Base-by-base conservation (phyloP, 2,329 filamentous ascomycete species). In the Aspergillus pseudoglaucus region DNA sequence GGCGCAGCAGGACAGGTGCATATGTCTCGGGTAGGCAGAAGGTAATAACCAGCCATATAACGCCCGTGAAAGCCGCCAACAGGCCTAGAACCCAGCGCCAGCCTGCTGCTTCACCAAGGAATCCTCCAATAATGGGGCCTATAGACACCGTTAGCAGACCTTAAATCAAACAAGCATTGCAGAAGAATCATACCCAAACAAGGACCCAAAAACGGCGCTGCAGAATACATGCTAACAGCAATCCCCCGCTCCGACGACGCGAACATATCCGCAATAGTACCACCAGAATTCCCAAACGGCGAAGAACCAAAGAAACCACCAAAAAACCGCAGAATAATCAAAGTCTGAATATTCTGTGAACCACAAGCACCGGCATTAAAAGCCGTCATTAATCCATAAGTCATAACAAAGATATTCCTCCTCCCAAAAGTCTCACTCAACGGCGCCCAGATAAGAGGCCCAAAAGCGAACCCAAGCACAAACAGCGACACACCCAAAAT, bases 71-170 rank as follows among this genome's bases (percentile, higher is more conserved):
- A 46, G 80, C 78, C 33, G 79, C 75, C 55, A 81, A 75, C 42
- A 85, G 65, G 1, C 80, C 81, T 59, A 79, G 71, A 9, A 87
- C 78, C 84, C 84, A 87, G 55, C 82, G 72, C 84, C 84, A 87
- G 8, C 82, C 83, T 15, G 76, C 76, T 2, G 73, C 71, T 54
- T 81, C 72, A 5, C 79, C 79, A 1, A 86, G 69, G 61, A 87
- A 88, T 1, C 83, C 83, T 47, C 81, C 81, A 12, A 79, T 76
- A 39, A 87, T 80, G 3, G 85, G 84, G 0, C 84, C 40, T n/a
- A n/a, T n/a, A n/a, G n/a, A n/a, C n/a, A n/a, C n/a, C n/a, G n/a
- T n/a, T n/a, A n/a, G n/a, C n/a, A n/a, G n/a, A n/a, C n/a, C n/a
- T n/a, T n/a, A n/a, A n/a, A n/a, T n/a, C n/a, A n/a, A n/a, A n/a